Conservation (phyloP, 495 filamentous ascomycete genomes). For the Hypoxylon perforatum region DNA sequence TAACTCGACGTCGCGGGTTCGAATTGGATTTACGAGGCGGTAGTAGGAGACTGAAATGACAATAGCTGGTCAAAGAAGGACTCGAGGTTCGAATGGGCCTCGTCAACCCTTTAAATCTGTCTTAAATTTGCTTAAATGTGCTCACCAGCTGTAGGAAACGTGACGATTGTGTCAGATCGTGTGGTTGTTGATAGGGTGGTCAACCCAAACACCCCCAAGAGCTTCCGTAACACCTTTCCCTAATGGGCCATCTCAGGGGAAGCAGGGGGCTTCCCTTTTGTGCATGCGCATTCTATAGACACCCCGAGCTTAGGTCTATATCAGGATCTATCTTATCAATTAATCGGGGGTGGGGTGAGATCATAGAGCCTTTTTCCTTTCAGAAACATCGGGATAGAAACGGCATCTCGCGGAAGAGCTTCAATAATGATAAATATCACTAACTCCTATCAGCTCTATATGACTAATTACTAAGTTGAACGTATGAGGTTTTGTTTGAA, state of each 20-base stretch:
- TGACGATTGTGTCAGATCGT: conserved; percentile 34
- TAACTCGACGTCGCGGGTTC: background rate
- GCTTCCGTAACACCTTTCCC: conserved; percentile 22
- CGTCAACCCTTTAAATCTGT: conserved; percentile 8
- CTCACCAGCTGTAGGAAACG: conserved; percentile 30
- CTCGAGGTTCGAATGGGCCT: conserved; percentile 1
- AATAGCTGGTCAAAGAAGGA: background rate
- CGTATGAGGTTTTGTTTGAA: background rate
- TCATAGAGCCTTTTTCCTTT: conserved; percentile 12
- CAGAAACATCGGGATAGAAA: conserved; percentile 13
- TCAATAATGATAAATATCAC: too few species aligned
- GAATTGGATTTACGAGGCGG: conserved; percentile 4
- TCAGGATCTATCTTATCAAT: too few species aligned
- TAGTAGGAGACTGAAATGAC: background rate
- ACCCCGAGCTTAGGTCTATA: conserved; percentile 5
- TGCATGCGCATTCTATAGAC: background rate
- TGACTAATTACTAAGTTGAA: conserved; percentile 9
- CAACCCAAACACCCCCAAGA: conserved; percentile 13
- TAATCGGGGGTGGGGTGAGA: conserved; percentile 3
- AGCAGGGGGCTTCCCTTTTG: conserved; percentile 10
- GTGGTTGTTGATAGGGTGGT: conserved; percentile 16
- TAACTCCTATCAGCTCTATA: conserved; percentile 1
- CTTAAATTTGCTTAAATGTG: conserved; percentile 48
- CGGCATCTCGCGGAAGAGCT: conserved; percentile 23
- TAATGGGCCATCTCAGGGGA: conserved; percentile 7